Percentiles rank a stretch among this genome's conserved stretches.
Conservation (phyloP, 2,329 filamentous ascomycete species). For the Clonostachys sp. region DNA sequence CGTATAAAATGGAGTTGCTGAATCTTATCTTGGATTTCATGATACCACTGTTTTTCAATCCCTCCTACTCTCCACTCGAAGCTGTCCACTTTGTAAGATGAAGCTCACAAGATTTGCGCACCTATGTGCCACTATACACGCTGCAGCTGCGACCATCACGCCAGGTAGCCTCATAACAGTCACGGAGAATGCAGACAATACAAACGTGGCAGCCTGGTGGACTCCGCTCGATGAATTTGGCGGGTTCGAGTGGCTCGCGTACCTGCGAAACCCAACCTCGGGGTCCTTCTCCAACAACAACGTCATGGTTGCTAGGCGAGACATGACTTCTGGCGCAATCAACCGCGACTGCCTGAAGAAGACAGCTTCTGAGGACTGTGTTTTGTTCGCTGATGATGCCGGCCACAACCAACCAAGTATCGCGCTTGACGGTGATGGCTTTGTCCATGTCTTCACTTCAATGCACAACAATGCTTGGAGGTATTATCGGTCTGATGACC, state of each 20-base stretch:
- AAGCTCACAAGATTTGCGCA: no score
- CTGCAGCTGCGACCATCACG: constrained; percentile 2
- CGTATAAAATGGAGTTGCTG: no score
- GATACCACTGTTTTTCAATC: no score
- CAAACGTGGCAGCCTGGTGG: constrained; percentile 16
- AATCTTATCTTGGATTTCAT: no score
- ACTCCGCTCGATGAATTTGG: constrained; percentile 14
- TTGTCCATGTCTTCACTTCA: constrained; percentile 16
- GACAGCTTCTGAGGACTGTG: constrained; percentile 8
- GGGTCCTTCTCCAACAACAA: constrained; percentile 14
- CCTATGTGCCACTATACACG: no score
- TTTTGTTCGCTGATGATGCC: constrained; percentile 11
- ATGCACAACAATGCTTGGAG: constrained; percentile 18
- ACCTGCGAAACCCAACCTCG: constrained; percentile 12
- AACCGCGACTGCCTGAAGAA: constrained; percentile 12
- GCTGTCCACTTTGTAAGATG: no score
- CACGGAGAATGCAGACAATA: constrained; percentile 10
- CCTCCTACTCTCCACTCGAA: no score
- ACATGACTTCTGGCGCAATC: constrained; percentile 8
- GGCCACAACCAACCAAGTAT: constrained; percentile 14
- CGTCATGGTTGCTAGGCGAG: constrained; percentile 14
- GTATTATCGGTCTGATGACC: constrained; percentile 12
- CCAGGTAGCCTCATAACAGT: constrained; percentile 8
- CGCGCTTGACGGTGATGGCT: constrained; percentile 14
- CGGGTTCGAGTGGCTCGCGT: constrained; percentile 12